A percentile compares a stretch with the other conserved stretches of the same genome.
Conservation (phyloP, 208 protist species). For the Acanthamoeba divionensis region DNA sequence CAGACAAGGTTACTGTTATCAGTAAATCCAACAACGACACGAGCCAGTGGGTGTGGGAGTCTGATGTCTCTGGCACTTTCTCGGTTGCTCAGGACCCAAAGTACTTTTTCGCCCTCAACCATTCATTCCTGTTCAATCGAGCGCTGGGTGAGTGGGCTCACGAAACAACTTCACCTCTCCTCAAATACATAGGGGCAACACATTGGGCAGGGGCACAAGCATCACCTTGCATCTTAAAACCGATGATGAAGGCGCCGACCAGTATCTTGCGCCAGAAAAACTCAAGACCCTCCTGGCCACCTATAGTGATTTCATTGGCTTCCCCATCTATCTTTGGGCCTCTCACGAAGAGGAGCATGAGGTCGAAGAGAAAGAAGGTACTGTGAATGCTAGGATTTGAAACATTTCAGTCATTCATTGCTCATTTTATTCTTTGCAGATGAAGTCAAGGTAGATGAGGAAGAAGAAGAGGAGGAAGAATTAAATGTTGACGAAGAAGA, state of each 20-base stretch:
- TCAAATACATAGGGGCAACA: slow-evolving; percentile 91
- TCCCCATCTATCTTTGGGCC: slow-evolving; percentile 96
- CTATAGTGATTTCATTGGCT: slow-evolving; percentile 99
- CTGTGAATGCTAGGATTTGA: background rate
- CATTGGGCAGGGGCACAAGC: slow-evolving; percentile 94
- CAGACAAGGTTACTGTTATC: slow-evolving; percentile 93
- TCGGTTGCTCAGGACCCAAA: slow-evolving; percentile 86
- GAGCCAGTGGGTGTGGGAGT: slow-evolving; percentile 95
- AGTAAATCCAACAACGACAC: slow-evolving; percentile 87
- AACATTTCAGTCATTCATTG: slow-evolving; percentile 93
- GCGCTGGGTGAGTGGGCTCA: too few species aligned
- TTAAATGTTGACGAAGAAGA: too few species aligned
- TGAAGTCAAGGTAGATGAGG: slow-evolving; percentile 60
- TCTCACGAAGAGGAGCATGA: slow-evolving; percentile 73
- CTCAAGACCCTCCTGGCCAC: slow-evolving; percentile 93
- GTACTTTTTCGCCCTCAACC: too few species aligned
- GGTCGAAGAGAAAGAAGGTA: slow-evolving; percentile 43
- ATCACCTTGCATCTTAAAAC: slow-evolving; percentile 90
- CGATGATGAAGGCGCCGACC: background rate
- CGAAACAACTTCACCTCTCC: too few species aligned
- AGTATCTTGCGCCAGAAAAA: slow-evolving; percentile 35
- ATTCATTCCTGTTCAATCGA: too few species aligned
- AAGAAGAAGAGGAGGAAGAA: background rate
- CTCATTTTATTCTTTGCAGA: slow-evolving; percentile 93
- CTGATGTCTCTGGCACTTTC: slow-evolving; percentile 91